Evolutionary conservation across 148 eudicot species (phyloP), one percentile per base, ranked within the genome.

Genomic region (Arctostaphylos glauca): DNA sequence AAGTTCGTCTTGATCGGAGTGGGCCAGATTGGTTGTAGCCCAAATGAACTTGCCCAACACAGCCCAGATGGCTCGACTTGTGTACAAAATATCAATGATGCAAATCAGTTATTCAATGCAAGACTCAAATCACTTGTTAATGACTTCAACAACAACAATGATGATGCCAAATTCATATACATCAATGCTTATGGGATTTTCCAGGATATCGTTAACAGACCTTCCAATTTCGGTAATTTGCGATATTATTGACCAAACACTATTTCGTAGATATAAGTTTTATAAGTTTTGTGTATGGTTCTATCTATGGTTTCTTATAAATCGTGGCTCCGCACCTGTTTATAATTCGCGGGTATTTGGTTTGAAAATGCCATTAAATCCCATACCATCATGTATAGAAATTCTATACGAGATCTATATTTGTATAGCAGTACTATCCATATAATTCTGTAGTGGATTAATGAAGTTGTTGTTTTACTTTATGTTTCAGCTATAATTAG

Each of bases 1-100:
- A 92, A 85, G 55, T 53, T 92, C 5, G 95, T 56, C 2, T 12
- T 89, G 12, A 80, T 87, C 13, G 95, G 93, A 44, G 52, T 92
- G 21, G 95, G 92, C 2, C 88, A 83, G 78, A 82, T 92, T 15
- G 93, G 95, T 3, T 88, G 90, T 68, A 83, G 81, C 68, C 86
- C 88, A 67, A 93, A 91, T 53, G 90, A 86, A 81, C 76, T 95
- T 86, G 97, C 98, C 46, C 93, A 88, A 85, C 86, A 87, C 79
- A 93, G 98, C 83, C 82, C 85, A 71, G 97, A 95, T 84, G 98
- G 98, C 0, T 78, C 44, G 46, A 88, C 93, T 9, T 92, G 93
- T 62, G 93, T 89, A 49, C 82, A 84, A 14, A 81, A 43, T 6
- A 84, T 92, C 50, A 89, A 91, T 74, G 54, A 83, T 0, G 89